These are phyloP conservation scores for Phaeosphaeriaceae sp. DNA, from an alignment of 2,329 filamentous ascomycete genomes.

Conservation along the genomic window DNA sequence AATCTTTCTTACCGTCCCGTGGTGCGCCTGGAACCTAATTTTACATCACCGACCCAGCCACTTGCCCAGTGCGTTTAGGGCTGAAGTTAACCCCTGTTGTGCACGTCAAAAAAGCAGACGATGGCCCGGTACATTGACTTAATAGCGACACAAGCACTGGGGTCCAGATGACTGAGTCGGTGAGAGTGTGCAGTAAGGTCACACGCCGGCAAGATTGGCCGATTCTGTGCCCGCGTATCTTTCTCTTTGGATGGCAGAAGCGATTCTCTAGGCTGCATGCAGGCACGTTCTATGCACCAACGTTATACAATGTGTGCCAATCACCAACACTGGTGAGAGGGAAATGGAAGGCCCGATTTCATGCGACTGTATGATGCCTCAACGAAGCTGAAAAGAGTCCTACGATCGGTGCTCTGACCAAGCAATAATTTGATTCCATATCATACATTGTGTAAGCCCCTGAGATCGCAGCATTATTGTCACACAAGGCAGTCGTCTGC, in stretches of 20 bases:
- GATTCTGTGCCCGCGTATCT: background rate
- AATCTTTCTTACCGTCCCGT: background rate
- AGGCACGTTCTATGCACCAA: background rate
- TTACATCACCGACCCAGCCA: background rate
- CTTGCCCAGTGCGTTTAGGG: background rate
- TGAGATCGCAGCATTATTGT: background rate
- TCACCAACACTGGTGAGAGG: background rate
- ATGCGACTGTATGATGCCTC: background rate
- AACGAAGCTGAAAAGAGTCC: background rate
- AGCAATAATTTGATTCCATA: background rate
- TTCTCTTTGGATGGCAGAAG: background rate
- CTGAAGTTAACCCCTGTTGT: background rate
- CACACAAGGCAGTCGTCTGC: background rate
- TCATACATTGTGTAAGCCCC: background rate
- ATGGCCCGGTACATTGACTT: background rate
- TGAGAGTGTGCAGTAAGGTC: background rate
- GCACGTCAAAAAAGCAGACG: background rate
- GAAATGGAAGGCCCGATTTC: background rate
- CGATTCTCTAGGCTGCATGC: background rate
- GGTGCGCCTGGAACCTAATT: background rate
- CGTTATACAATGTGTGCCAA: background rate
- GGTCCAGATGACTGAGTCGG: background rate
- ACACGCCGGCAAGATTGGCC: background rate
- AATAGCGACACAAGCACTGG: background rate
- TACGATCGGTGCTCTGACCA: background rate